phyloP scores from a whole-genome alignment of 2,329 filamentous ascomycete genomes.

The Trichophyton benhamiae region DNA sequence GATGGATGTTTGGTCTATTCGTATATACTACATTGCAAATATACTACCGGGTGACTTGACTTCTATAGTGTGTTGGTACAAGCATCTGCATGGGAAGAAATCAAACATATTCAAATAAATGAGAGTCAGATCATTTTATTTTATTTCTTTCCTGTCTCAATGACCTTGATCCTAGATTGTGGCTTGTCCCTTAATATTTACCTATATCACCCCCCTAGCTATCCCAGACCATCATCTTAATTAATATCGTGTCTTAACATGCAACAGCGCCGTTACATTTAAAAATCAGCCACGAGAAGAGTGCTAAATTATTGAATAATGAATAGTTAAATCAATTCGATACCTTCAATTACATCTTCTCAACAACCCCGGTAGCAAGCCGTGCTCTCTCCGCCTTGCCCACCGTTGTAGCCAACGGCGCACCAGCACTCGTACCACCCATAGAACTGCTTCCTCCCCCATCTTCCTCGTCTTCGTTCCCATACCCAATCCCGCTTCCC shows the following conservation, averaged over 20 bases:
- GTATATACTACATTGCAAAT: not conserved
- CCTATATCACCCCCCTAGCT: not conserved
- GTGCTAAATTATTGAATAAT: not conserved
- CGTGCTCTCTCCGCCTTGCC: constrained; percentile 36
- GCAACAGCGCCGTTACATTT: not conserved
- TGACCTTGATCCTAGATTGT: too few species aligned
- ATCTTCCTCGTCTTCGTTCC: constrained; percentile 11
- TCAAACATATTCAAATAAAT: too few species aligned
- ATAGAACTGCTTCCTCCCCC: constrained; percentile 14
- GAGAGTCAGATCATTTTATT: too few species aligned
- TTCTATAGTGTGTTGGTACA: not conserved
- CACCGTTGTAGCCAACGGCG: constrained; percentile 34
- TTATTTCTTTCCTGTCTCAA: too few species aligned
- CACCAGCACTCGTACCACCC: constrained; percentile 13
- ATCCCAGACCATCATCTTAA: not conserved
- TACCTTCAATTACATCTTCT: constrained; percentile 28
- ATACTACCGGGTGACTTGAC: not conserved
- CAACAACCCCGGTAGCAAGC: constrained; percentile 35
- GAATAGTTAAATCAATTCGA: not conserved
- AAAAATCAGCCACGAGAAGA: not conserved
- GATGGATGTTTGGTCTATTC: not conserved
- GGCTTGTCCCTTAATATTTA: not conserved
- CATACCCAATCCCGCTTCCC: constrained; percentile 14
- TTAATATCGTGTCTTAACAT: not conserved
- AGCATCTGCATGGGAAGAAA: too few species aligned